Evolutionary conservation across 1,284 basidiomycete species (phyloP), one percentile per base, ranked within the genome.

Genomic region (Boletus putidus): DNA sequence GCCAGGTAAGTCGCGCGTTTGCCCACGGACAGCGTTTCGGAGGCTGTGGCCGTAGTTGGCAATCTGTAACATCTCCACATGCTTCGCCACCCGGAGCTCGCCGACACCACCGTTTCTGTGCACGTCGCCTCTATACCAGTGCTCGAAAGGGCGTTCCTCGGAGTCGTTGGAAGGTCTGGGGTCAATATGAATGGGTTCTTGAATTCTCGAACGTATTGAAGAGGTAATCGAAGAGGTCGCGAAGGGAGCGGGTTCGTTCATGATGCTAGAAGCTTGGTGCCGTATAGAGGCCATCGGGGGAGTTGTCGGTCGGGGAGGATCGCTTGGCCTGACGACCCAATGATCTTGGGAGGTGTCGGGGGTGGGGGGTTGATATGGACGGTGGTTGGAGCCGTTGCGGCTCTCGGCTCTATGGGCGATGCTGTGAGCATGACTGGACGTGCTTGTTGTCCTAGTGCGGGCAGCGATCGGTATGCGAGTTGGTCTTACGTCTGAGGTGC

Each of bases 61-160:
- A 61, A 91, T 91, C 67, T 91, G 88, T 54, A 91, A 70, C 89
- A 91, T 91, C 72, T 91, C 89, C 70, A 85, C 78, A 60, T 85
- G 79, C 65, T 79, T 79, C 5, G 83, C 89, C 4, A 91, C 83
- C 27, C 86, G 79, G 56, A 89, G 75, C 70, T 91, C 89, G 47
- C 89, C 89, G 20, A 91, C 89, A 42, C 89, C 89, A 35, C 89
- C 89, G 66, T 91, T 91, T 44, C 89, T 79, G 11, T 88, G 85
- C 5, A 89, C 81, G 63, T 91, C 89, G 4, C 89, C 89, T 51
- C 89, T 84, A 69, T 91, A 91, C 89, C 89, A 91, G 66, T 91
- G 89, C 66, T 91, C 88, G 62, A 86, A 91, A 0, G 88, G 89
- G 9, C 81, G 82, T 68, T 91, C 89, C 61, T 89, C 88, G 4